Conservation (phyloP, 1,284 basidiomycete genomes). For the Exsudoporus floridanus region DNA sequence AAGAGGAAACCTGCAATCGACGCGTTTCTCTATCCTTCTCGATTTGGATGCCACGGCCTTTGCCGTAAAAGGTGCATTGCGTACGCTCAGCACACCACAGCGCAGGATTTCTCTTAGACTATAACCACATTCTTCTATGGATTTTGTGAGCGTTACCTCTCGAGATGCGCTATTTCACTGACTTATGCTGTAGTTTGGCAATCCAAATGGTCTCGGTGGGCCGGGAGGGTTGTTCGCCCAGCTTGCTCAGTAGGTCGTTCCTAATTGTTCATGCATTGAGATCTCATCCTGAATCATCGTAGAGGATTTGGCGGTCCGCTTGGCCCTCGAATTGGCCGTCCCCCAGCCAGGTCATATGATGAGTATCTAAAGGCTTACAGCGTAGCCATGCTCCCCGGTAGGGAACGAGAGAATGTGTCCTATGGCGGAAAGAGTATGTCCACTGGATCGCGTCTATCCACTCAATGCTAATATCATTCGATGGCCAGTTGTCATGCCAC, state of each 20-base stretch:
- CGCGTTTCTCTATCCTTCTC: constrained; percentile 18
- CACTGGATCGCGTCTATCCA: constrained; percentile 13
- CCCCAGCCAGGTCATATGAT: constrained; percentile 68
- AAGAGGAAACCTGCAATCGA: constrained; percentile 16
- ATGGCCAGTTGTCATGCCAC: constrained; percentile 91
- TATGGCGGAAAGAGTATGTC: constrained; percentile 97
- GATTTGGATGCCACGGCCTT: constrained; percentile 31
- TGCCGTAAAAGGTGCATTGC: constrained; percentile 33
- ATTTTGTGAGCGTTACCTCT: constrained; percentile 50
- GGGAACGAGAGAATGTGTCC: constrained; percentile 82
- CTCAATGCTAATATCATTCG: constrained; percentile 3
- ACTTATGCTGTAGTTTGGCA: constrained; percentile 45
- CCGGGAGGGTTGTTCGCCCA: constrained; percentile 57
- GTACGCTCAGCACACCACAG: constrained; percentile 21
- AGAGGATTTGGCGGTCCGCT: constrained; percentile 57
- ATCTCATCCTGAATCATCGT: constrained; percentile 16
- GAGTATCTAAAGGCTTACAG: constrained; percentile 86
- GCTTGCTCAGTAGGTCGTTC: constrained; percentile 49
- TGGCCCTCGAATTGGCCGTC: constrained; percentile 45
- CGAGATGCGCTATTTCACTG: constrained; percentile 8
- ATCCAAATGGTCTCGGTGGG: constrained; percentile 52
- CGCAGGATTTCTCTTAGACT: constrained; percentile 14
- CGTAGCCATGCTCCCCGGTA: constrained; percentile 81
- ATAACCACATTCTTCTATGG: constrained; percentile 44
- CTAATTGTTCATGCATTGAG: neutral